Evolutionary conservation across 1,139 yeast genomes (phyloP).

Genomic region (Debaryomyces sp.): DNA sequence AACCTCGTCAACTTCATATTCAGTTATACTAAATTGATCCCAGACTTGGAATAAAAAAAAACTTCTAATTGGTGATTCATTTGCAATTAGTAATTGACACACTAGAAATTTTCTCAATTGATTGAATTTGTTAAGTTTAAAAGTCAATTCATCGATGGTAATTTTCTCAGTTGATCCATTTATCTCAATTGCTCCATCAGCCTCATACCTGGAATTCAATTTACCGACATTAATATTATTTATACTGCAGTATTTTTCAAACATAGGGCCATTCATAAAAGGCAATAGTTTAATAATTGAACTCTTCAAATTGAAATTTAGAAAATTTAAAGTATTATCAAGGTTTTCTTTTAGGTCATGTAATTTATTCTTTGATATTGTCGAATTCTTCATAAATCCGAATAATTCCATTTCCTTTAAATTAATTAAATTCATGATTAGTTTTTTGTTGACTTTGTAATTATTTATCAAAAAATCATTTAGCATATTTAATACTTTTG

Average conservation of each 20-base stretch:
- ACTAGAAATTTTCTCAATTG: conserved; percentile 41
- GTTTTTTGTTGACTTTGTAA: conserved; percentile 40
- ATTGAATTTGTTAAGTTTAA: conserved; percentile 33
- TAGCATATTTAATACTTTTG: conserved; percentile 25
- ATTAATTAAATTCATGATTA: conserved; percentile 33
- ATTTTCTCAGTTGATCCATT: not conserved
- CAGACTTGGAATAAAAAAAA: conserved; percentile 35
- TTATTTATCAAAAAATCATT: conserved; percentile 38
- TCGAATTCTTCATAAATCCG: conserved; percentile 18
- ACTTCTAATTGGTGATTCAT: conserved; percentile 32
- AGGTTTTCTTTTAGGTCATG: conserved; percentile 12
- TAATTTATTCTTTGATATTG: not conserved
- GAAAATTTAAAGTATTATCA: conserved; percentile 25
- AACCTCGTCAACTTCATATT: conserved; percentile 10
- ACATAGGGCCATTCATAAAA: conserved; percentile 37
- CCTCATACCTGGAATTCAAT: conserved; percentile 19
- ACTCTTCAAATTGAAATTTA: conserved; percentile 31
- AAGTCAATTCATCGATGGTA: conserved; percentile 12
- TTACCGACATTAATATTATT: conserved; percentile 32
- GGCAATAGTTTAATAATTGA: conserved; percentile 39
- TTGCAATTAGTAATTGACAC: conserved; percentile 44
- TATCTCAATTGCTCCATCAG: conserved; percentile 13
- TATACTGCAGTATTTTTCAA: conserved; percentile 45
- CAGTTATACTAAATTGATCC: conserved; percentile 30
- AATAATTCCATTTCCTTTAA: conserved; percentile 37